Evolutionary conservation across 352 stramenopile species (phyloP).

Genomic region (Globisporangium rhizosaccharum): DNA sequence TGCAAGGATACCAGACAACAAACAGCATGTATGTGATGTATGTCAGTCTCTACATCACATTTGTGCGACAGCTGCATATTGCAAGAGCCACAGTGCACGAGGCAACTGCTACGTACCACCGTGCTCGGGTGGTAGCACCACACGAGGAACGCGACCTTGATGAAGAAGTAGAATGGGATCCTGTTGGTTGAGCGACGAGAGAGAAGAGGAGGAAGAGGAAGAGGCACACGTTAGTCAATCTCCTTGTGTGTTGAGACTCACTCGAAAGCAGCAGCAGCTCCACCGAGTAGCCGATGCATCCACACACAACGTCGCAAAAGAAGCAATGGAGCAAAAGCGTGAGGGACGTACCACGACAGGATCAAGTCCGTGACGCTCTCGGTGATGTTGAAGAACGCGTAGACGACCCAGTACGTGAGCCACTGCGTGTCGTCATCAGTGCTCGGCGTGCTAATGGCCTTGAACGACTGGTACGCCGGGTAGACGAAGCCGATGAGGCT

Average conservation of each 20-base stretch:
- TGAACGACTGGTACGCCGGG: conserved; percentile 87
- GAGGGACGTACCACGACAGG: conserved; percentile 52
- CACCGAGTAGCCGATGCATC: too few relatives aligned
- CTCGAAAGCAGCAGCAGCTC: too few relatives aligned
- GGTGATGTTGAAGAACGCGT: conserved; percentile 95
- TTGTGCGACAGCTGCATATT: too few relatives aligned
- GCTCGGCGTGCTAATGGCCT: conserved; percentile 72
- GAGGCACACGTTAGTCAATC: neutral
- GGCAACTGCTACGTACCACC: conserved; percentile 22
- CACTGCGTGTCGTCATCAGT: conserved; percentile 84
- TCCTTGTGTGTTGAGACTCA: too few relatives aligned
- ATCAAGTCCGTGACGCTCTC: conserved; percentile 85
- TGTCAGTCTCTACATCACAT: neutral
- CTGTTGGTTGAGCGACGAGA: conserved; percentile 9
- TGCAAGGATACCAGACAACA: conserved; percentile 8
- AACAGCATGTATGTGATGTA: neutral
- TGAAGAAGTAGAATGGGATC: conserved; percentile 86
- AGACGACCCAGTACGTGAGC: conserved; percentile 93
- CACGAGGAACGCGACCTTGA: conserved; percentile 85
- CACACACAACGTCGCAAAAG: too few relatives aligned
- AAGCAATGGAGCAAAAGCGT: too few relatives aligned
- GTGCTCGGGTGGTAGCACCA: conserved; percentile 82
- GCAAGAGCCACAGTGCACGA: too few relatives aligned
- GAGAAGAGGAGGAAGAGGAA: too few relatives aligned
- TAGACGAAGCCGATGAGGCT: conserved; percentile 86